These are phyloP conservation scores for Candida tallmaniae DNA, from an alignment of 805 yeast species.

Conservation along the genomic window DNA sequence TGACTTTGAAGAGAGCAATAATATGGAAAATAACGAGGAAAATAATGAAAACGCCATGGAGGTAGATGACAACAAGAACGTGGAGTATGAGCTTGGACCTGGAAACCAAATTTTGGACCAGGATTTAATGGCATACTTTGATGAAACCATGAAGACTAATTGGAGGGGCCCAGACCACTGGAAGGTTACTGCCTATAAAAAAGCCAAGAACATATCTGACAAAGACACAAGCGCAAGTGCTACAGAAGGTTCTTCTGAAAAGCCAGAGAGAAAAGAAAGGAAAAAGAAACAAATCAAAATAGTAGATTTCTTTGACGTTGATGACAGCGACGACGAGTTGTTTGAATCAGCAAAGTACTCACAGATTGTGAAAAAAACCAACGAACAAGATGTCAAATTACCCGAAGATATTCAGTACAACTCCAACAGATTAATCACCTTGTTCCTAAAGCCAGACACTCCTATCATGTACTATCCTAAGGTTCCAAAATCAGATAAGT, in stretches of 20 bases:
- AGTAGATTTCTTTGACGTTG: constrained; percentile 31
- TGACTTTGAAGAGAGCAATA: constrained; percentile 14
- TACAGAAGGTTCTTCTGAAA: background rate
- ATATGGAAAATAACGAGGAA: constrained; percentile 8
- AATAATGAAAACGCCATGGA: constrained; percentile 9
- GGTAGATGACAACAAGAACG: constrained; percentile 4
- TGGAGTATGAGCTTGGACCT: constrained; percentile 12
- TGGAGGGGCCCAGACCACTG: constrained; percentile 95
- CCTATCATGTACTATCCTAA: constrained; percentile 15
- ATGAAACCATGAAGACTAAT: constrained; percentile 58
- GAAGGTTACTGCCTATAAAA: constrained; percentile 66
- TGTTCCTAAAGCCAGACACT: constrained; percentile 61
- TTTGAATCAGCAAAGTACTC: constrained; percentile 29
- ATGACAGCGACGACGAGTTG: constrained; percentile 26
- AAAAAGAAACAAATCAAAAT: constrained; percentile 20
- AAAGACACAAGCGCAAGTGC: background rate
- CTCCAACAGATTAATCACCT: constrained; percentile 59
- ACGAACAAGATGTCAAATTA: constrained; percentile 36
- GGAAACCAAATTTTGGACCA: constrained; percentile 41
- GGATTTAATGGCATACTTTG: constrained; percentile 78
- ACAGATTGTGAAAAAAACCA: constrained; percentile 11
- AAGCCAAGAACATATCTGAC: constrained; percentile 25
- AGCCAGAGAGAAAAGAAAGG: constrained; percentile 6
- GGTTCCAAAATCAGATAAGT: constrained; percentile 13
- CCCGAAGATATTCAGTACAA: constrained; percentile 75